These are phyloP conservation scores for Coniochaeta prunicola DNA, from an alignment of 2,329 filamentous ascomycete species.

Conservation along the genomic window DNA sequence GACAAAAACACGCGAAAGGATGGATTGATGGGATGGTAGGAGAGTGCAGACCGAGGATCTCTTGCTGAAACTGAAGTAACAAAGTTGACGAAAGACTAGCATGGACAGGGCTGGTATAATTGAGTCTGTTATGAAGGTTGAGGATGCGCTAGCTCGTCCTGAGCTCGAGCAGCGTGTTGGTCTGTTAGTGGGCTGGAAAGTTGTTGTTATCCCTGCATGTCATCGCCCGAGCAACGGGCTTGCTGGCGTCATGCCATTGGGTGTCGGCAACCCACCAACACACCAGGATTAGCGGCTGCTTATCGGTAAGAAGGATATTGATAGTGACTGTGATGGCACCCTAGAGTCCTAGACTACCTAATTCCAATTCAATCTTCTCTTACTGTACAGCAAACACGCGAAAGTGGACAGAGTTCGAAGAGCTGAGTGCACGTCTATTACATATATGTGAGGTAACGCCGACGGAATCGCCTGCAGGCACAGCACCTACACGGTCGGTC, in stretches of 20 bases:
- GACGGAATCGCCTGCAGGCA: background rate
- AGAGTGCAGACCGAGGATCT: background rate
- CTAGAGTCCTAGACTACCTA: too few relatives aligned
- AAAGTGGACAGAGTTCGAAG: background rate
- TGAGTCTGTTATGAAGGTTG: background rate
- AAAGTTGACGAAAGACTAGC: background rate
- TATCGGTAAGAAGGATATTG: background rate
- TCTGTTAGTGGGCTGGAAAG: too few relatives aligned
- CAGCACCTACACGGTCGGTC: background rate
- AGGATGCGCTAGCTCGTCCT: background rate
- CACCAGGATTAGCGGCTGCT: background rate
- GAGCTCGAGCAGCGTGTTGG: background rate
- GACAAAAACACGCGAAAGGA: background rate
- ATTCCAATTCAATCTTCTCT: too few relatives aligned
- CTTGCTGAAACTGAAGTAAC: background rate
- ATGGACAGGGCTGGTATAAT: conserved; percentile 1
- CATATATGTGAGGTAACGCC: background rate
- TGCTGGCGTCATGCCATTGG: background rate
- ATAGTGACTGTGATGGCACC: too few relatives aligned
- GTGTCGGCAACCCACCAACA: background rate
- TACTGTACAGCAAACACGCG: background rate
- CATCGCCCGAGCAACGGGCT: background rate
- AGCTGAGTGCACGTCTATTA: conserved; percentile 1
- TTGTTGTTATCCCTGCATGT: background rate
- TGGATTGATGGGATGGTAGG: background rate